phyloP scores from a whole-genome alignment of 768 basidiomycete species.

The Mrakia hoshinonis region DNA sequence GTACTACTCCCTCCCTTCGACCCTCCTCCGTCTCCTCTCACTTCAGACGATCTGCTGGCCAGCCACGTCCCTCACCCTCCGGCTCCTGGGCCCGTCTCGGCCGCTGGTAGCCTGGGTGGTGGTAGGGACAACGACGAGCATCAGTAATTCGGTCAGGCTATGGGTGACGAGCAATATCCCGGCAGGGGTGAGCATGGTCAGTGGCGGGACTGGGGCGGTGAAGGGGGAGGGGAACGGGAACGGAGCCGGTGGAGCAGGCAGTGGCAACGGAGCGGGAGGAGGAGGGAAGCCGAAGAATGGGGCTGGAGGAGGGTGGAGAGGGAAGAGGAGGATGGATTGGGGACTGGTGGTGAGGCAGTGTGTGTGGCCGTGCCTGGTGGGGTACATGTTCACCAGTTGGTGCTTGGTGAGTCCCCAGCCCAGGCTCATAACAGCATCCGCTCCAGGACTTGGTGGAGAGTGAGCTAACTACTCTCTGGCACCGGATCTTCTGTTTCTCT shows the following conservation, averaged over 20 bases:
- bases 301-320: slow-evolving; percentile 38
- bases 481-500: neutral
- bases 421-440: too few species aligned
- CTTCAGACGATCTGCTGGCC: slow-evolving; percentile 97
- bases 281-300: slow-evolving; percentile 31
- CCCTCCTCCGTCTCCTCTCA: slow-evolving; percentile 81
- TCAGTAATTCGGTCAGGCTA: slow-evolving; percentile 58
- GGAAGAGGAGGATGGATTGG: slow-evolving; percentile 72
- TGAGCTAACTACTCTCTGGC: too few species aligned
- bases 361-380: slow-evolving; percentile 59
- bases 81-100: slow-evolving; percentile 60
- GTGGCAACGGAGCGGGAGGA: slow-evolving; percentile 2
- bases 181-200: neutral
- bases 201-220: slow-evolving; percentile 9
- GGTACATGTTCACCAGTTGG: slow-evolving; percentile 80
- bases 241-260: neutral
- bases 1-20: slow-evolving; percentile 79
- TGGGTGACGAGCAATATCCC: slow-evolving; percentile 90
- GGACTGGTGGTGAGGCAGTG: slow-evolving; percentile 59
- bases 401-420: slow-evolving; percentile 36
- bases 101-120: slow-evolving; percentile 84
- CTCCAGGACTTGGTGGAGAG: too few species aligned
- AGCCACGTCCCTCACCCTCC: slow-evolving; percentile 75
- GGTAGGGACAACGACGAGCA: slow-evolving; percentile 78
- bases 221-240: neutral